These are phyloP conservation scores for Coemansia umbellata DNA, from an alignment of 192 early-diverging fungal genomes.

Conservation along the genomic window DNA sequence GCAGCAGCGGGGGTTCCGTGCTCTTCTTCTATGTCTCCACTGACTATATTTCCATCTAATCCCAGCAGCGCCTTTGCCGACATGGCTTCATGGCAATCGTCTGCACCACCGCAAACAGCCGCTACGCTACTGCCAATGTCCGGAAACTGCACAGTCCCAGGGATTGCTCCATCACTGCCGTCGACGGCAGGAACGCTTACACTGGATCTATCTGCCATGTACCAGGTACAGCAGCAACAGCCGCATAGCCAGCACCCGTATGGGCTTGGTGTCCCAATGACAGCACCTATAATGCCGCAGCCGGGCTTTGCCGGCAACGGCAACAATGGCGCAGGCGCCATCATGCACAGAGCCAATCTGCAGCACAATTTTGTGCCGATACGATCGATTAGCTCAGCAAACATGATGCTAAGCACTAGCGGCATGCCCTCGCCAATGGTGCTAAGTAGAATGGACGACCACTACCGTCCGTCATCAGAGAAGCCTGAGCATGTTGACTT, in stretches of 20 bases:
- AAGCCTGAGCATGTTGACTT: not conserved
- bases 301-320: too few species aligned
- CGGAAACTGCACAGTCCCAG: not conserved
- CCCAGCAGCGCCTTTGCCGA: not conserved
- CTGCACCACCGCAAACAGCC: not conserved
- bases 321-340: too few species aligned
- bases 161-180: not conserved
- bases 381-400: not conserved
- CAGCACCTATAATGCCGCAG: slow-evolving; percentile 8
- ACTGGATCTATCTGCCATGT: not conserved
- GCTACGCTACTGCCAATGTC: not conserved
- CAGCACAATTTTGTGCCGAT: not conserved
- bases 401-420: not conserved
- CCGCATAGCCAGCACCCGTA: not conserved
- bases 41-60: too few species aligned
- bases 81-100: not conserved
- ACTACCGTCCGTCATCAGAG: not conserved
- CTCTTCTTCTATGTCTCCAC: too few species aligned
- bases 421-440: too few species aligned
- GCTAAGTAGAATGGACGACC: too few species aligned
- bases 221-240: not conserved
- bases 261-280: slow-evolving; percentile 22
- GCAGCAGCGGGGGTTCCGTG: not conserved
- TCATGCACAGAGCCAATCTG: not conserved
- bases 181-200: not conserved